phyloP scores from a whole-genome alignment of 106 monocot species.

The Dendrobium catenatum region DNA sequence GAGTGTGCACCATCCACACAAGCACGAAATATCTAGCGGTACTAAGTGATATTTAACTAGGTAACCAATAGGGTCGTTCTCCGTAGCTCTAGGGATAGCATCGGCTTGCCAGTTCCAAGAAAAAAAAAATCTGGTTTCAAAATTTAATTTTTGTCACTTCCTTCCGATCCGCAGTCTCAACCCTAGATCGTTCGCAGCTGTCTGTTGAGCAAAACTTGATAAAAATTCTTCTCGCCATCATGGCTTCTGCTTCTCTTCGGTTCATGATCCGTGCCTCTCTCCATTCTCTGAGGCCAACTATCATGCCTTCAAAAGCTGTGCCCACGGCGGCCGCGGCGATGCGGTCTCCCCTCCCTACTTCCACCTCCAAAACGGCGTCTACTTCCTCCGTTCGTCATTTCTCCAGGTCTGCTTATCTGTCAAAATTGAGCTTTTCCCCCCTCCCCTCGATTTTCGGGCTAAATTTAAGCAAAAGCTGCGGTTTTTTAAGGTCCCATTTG shows the following conservation, averaged over 20 bases:
- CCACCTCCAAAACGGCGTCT: background rate
- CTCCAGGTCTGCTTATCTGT: background rate
- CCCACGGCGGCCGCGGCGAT: background rate
- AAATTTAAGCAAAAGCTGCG: background rate
- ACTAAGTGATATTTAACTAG: no score
- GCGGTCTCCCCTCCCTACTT: background rate
- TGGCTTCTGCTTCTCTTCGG: constrained; percentile 6
- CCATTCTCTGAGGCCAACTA: constrained; percentile 4
- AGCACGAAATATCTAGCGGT: no score
- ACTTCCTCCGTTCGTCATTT: background rate
- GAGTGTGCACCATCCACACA: no score
- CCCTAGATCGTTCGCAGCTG: background rate
- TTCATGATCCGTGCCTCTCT: constrained; percentile 11
- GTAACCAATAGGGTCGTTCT: no score
- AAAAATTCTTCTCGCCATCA: background rate
- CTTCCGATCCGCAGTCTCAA: no score
- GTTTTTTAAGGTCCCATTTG: constrained; percentile 11
- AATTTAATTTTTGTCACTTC: no score
- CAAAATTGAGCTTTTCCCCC: background rate
- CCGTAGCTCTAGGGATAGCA: no score
- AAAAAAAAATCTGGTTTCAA: no score
- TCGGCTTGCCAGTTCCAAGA: no score
- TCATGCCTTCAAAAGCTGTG: background rate
- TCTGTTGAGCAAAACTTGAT: no score
- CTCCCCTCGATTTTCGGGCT: background rate